Base-by-base conservation (phyloP, 345 rosid species). In the Euphorbia lathyris region DNA sequence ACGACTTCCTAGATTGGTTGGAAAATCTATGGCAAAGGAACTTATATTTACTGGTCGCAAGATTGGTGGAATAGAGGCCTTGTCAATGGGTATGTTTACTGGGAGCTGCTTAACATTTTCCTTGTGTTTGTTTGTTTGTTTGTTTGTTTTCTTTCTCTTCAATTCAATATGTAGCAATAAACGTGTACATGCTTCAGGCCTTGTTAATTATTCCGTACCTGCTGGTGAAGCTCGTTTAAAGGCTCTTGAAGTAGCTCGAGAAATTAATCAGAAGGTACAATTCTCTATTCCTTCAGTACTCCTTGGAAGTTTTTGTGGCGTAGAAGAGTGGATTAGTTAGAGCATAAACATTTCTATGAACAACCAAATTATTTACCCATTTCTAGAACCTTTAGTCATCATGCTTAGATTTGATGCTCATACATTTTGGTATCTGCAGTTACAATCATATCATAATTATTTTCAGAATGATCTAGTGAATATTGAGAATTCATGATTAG, bases 1-100 rank as follows among this genome's bases (percentile, higher is more conserved):
- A 69, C 77, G 97, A 70, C 99, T 90, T 67, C 89, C 97, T 20
- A 86, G 97, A 79, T 77, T 95, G 70, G 88, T 88, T 26, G 99
- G 99, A 63, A 88, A 82, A 68, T 83, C 97, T 27, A 59, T 86
- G 20, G 87, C 99, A 27, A 91, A 91, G 75, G 97, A 94, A 74
- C 87, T 94, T 71, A 87, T 94, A 79, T 88, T 80, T 80, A 90
- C 97, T 3, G 97, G 93, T 43, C 86, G 86, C 74, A 91, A 67
- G 85, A 74, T 95, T 62, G 72, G 80, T 77, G 97, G 89, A 71
- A 82, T 63, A 76, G 90, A 91, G 76, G 99, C 97, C 34, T 60
- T 81, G 67, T 75, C 76, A 1, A 78, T 88, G 52, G 97, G 97
- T 91, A 68, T 52, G 80, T 77, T 69, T 38, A 13, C 19, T 16